A percentile compares a stretch with the other conserved stretches of the same genome.
Evolutionary conservation across 768 basidiomycete species (phyloP).

Genomic region (Plicaturopsis crispa): DNA sequence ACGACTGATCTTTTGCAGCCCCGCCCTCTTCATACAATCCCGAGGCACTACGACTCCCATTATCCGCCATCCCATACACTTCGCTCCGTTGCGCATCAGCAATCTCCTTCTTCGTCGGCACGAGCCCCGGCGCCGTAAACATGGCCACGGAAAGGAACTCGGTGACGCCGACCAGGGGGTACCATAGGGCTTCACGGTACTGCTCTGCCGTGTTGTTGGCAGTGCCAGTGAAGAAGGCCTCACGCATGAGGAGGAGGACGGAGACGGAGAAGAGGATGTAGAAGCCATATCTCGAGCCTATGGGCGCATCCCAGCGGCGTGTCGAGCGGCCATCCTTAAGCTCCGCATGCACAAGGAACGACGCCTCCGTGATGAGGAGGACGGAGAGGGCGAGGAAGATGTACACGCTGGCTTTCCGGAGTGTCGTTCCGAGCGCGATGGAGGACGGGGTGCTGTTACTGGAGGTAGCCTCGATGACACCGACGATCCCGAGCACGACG

Average conservation of each 20-base stretch:
- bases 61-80: too few relatives aligned
- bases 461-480: constrained; percentile 13
- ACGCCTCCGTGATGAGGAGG: constrained; percentile 13
- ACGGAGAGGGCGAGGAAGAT: constrained; percentile 20
- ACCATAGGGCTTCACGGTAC: constrained; percentile 22
- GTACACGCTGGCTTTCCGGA: constrained; percentile 19
- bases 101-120: constrained; percentile 12
- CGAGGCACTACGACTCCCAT: too few relatives aligned
- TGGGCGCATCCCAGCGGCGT: not conserved
- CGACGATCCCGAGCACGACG: constrained; percentile 18
- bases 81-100: too few relatives aligned
- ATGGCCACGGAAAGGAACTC: constrained; percentile 22
- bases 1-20: too few relatives aligned
- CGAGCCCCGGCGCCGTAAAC: constrained; percentile 21
- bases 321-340: constrained; percentile 4
- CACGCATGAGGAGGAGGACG: constrained; percentile 18
- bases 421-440: constrained; percentile 12
- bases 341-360: constrained; percentile 14
- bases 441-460: constrained; percentile 4
- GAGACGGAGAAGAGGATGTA: constrained; percentile 17
- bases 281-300: constrained; percentile 15
- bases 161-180: constrained; percentile 22
- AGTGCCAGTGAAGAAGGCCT: constrained; percentile 23
- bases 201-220: constrained; percentile 8
- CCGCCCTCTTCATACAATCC: too few relatives aligned